Evolutionary conservation across 2,329 filamentous ascomycete species (phyloP).

Genomic region (Diplodia intermedia): DNA sequence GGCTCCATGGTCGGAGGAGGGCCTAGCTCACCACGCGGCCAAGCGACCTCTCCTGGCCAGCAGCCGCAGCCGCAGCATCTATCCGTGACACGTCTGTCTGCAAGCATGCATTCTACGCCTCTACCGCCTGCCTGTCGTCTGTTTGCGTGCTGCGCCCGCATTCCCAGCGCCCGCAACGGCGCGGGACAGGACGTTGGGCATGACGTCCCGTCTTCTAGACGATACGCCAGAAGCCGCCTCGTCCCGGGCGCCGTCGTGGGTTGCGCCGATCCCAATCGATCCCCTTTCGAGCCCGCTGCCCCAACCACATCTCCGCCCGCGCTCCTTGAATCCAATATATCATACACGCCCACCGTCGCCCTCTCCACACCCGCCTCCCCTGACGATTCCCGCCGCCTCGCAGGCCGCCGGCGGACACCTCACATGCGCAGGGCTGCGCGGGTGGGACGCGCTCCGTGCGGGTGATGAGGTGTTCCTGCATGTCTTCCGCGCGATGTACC

Average conservation of each 20-base stretch:
- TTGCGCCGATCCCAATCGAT: conserved; percentile 28
- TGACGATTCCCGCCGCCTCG: not conserved
- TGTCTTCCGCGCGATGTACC: conserved; percentile 17
- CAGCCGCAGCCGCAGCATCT: conserved; percentile 20
- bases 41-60: conserved; percentile 28
- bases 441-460: conserved; percentile 19
- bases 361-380: conserved; percentile 18
- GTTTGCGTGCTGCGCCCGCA: not conserved
- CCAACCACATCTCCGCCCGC: conserved; percentile 12
- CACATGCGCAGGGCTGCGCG: conserved; percentile 23
- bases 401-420: conserved; percentile 6
- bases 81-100: conserved; percentile 19
- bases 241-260: conserved; percentile 22
- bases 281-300: conserved; percentile 13
- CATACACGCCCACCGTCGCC: conserved; percentile 20
- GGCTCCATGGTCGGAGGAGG: conserved; percentile 18
- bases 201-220: conserved; percentile 28
- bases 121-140: not conserved
- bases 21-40: conserved; percentile 22
- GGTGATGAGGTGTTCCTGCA: conserved; percentile 28
- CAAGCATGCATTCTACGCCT: conserved; percentile 14
- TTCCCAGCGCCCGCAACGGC: conserved; percentile 7
- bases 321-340: conserved; percentile 27
- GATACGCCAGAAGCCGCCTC: conserved; percentile 28
- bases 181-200: conserved; percentile 7